Percentiles rank a stretch among this genome's conserved stretches.
These are phyloP conservation scores for Clitoria ternatea DNA, from an alignment of 306 rosid species.

Conservation along the genomic window DNA sequence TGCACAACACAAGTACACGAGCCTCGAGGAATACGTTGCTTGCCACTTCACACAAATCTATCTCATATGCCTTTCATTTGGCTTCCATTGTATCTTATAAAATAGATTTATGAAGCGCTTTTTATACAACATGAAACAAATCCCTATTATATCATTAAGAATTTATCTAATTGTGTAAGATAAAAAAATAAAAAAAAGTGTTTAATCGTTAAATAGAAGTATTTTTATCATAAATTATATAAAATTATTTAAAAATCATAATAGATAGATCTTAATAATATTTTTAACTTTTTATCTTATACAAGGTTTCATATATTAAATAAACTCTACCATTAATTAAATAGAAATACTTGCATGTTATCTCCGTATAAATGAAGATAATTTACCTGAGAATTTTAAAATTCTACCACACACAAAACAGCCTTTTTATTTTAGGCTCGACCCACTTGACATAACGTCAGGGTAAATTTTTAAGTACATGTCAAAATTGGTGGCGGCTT, in stretches of 20 bases:
- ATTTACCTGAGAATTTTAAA: background rate
- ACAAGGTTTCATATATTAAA: too few relatives aligned
- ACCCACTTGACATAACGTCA: background rate
- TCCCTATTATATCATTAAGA: too few relatives aligned
- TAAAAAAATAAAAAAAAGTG: too few relatives aligned
- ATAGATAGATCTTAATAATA: too few relatives aligned
- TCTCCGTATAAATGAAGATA: background rate
- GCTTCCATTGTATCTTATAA: background rate
- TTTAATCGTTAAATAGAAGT: too few relatives aligned
- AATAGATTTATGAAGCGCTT: background rate
- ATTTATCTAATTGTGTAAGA: too few relatives aligned
- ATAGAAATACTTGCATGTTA: background rate
- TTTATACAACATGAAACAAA: background rate
- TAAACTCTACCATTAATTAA: too few relatives aligned
- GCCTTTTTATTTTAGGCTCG: background rate
- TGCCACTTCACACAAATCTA: slow-evolving; percentile 3
- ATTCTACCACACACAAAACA: background rate
- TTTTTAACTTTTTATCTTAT: too few relatives aligned
- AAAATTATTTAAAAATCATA: too few relatives aligned
- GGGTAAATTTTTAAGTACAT: background rate
- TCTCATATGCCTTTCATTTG: too few relatives aligned
- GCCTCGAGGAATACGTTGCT: background rate
- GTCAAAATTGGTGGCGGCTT: slow-evolving; percentile 10
- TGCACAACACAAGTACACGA: slow-evolving; percentile 15
- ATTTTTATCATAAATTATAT: too few relatives aligned